A percentile compares a stretch with the other conserved stretches of the same genome.
Evolutionary conservation across 306 rosid species (phyloP).

Genomic region (Dalbergia oliveri): DNA sequence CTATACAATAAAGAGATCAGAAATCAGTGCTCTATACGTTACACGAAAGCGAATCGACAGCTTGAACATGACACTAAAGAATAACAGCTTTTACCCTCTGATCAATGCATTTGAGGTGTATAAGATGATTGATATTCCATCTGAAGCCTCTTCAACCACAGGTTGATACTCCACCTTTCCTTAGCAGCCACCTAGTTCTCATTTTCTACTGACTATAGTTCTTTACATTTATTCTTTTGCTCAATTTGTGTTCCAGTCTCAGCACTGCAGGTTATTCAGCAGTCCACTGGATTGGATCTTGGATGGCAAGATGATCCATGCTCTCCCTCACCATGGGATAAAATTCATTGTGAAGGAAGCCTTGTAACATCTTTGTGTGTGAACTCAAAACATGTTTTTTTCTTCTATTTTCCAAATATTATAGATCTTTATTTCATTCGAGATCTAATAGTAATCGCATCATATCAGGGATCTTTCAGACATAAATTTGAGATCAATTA

Average conservation of each 20-base stretch:
- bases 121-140: constrained; percentile 74
- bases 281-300: constrained; percentile 78
- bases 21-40: constrained; percentile 65
- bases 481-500: constrained; percentile 81
- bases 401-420: not conserved
- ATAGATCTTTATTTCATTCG: constrained; percentile 33
- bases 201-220: not conserved
- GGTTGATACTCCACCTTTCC: constrained; percentile 54
- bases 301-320: constrained; percentile 99
- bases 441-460: constrained; percentile 33
- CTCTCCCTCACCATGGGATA: constrained; percentile 81
- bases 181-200: constrained; percentile 3
- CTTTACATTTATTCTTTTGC: no score
- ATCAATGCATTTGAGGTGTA: constrained; percentile 93
- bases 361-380: constrained; percentile 80
- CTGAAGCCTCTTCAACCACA: constrained; percentile 90
- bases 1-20: constrained; percentile 66
- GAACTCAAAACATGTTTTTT: not conserved
- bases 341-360: constrained; percentile 82
- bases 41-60: constrained; percentile 57
- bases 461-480: constrained; percentile 72
- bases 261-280: constrained; percentile 86
- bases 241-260: constrained; percentile 73
- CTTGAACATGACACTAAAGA: constrained; percentile 74
- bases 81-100: constrained; percentile 74